These are phyloP conservation scores for Chlorella sorokiniana DNA, from an alignment of 139 green algal genomes.

Conservation along the genomic window DNA sequence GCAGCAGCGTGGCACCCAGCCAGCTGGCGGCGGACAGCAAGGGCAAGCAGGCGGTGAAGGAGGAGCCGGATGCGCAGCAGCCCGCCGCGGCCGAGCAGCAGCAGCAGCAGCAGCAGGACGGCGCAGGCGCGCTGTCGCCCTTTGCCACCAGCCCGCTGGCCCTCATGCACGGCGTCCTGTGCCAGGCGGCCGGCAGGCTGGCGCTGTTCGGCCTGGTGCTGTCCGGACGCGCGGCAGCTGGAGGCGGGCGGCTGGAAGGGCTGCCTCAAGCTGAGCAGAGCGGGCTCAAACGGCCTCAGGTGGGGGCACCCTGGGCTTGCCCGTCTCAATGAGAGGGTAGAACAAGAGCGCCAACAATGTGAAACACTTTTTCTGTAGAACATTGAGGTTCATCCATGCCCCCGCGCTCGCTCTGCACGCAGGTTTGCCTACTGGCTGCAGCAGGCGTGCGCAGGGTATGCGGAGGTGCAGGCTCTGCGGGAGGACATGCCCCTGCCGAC, in stretches of 20 bases:
- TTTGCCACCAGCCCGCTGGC: slow-evolving; percentile 13
- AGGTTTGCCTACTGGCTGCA: slow-evolving; percentile 23
- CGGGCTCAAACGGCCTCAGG: not conserved
- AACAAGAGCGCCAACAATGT: too few relatives aligned
- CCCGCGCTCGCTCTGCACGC: not conserved
- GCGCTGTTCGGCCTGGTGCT: slow-evolving; percentile 32
- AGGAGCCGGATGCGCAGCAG: not conserved
- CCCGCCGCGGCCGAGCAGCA: not conserved
- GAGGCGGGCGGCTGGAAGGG: slow-evolving; percentile 31
- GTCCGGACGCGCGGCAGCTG: slow-evolving; percentile 20
- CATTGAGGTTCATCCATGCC: too few relatives aligned
- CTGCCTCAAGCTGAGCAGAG: slow-evolving; percentile 13
- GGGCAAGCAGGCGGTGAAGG: slow-evolving; percentile 16
- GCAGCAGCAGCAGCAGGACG: not conserved
- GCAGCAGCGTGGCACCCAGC: slow-evolving; percentile 2
- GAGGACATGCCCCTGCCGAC: not conserved
- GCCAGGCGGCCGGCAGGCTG: slow-evolving; percentile 21
- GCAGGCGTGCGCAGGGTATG: not conserved
- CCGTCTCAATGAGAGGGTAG: too few relatives aligned
- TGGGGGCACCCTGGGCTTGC: too few relatives aligned
- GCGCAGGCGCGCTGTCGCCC: not conserved
- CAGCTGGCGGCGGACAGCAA: slow-evolving; percentile 17
- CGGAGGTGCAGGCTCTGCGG: slow-evolving; percentile 13
- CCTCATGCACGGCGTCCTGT: slow-evolving; percentile 33
- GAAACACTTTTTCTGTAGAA: too few relatives aligned